Evolutionary conservation across 768 basidiomycete species (phyloP).

Genomic region (Leucocoprinus birnbaumii): DNA sequence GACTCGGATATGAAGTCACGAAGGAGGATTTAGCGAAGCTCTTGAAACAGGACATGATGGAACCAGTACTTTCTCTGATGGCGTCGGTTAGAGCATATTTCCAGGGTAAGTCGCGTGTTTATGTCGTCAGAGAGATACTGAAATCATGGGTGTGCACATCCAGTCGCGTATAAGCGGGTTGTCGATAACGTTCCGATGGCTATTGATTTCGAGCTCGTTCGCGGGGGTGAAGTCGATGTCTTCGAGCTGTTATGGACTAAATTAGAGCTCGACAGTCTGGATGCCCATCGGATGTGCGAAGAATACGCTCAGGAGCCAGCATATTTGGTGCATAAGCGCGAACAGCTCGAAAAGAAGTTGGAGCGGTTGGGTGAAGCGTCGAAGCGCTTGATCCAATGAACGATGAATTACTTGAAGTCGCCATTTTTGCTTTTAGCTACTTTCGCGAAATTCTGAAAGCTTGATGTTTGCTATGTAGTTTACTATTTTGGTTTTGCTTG

Average conservation of each 20-base stretch:
- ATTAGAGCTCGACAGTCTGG: constrained; percentile 48
- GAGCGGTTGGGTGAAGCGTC: constrained; percentile 33
- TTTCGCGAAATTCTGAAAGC: too few species aligned
- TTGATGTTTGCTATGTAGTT: too few species aligned
- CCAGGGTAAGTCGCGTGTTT: constrained; percentile 65
- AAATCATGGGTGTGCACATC: too few species aligned
- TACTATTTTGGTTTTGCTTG: too few species aligned
- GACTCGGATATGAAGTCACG: constrained; percentile 36
- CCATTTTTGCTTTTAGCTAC: too few species aligned
- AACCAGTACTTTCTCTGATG: constrained; percentile 63
- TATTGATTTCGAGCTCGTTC: constrained; percentile 54
- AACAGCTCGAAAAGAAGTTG: constrained; percentile 47
- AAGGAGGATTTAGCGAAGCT: constrained; percentile 46
- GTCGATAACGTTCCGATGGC: constrained; percentile 54
- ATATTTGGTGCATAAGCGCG: constrained; percentile 38
- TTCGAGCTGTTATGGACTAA: constrained; percentile 41
- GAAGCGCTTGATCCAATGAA: neutral
- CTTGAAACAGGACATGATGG: constrained; percentile 47
- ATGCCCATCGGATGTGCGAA: constrained; percentile 44
- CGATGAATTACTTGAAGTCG: too few species aligned
- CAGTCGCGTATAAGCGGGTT: constrained; percentile 61
- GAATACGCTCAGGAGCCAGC: constrained; percentile 51
- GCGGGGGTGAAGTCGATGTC: constrained; percentile 45
- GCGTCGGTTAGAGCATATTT: constrained; percentile 72
- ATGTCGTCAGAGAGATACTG: neutral